phyloP scores from a whole-genome alignment of 2,329 filamentous ascomycete species.

The Apiospora phragmitis region DNA sequence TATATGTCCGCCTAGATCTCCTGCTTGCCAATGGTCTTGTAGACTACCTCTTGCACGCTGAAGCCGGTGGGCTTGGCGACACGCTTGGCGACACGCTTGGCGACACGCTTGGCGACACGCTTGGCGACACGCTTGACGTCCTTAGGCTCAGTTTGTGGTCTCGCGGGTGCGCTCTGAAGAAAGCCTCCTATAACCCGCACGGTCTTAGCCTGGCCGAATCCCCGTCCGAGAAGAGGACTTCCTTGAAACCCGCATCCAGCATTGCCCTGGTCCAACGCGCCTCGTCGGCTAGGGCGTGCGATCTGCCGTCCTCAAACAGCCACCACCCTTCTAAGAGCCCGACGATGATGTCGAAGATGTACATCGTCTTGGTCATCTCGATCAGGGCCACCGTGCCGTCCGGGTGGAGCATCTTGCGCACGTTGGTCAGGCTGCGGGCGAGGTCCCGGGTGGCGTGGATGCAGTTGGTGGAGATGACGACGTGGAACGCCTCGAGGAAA shows the following conservation, averaged over 20 bases:
- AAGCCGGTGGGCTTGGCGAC: slow-evolving; percentile 15
- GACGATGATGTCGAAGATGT: slow-evolving; percentile 33
- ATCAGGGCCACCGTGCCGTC: slow-evolving; percentile 32
- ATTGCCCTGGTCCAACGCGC: slow-evolving; percentile 24
- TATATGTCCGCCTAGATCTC: slow-evolving; percentile 35
- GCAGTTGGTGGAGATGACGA: slow-evolving; percentile 37
- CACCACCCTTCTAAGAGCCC: slow-evolving; percentile 39
- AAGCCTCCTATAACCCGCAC: slow-evolving; percentile 28
- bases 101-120: slow-evolving; percentile 13
- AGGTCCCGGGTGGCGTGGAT: slow-evolving; percentile 37
- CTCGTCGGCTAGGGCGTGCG: slow-evolving; percentile 27
- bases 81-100: neutral
- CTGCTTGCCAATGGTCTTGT: slow-evolving; percentile 20
- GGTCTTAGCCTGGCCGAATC: slow-evolving; percentile 24
- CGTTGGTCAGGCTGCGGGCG: slow-evolving; percentile 23
- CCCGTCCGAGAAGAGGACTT: slow-evolving; percentile 28
- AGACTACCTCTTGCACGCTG: slow-evolving; percentile 20
- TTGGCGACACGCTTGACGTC: neutral
- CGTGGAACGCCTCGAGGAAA: slow-evolving; percentile 25
- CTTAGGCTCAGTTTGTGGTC: neutral
- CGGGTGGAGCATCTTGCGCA: slow-evolving; percentile 27
- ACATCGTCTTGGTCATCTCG: slow-evolving; percentile 31
- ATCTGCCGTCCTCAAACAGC: slow-evolving; percentile 30
- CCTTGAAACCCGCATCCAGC: slow-evolving; percentile 22
- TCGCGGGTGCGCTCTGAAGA: neutral